Evolutionary conservation across 352 stramenopile species (phyloP).

Genomic region (Pythium rishiriense): DNA sequence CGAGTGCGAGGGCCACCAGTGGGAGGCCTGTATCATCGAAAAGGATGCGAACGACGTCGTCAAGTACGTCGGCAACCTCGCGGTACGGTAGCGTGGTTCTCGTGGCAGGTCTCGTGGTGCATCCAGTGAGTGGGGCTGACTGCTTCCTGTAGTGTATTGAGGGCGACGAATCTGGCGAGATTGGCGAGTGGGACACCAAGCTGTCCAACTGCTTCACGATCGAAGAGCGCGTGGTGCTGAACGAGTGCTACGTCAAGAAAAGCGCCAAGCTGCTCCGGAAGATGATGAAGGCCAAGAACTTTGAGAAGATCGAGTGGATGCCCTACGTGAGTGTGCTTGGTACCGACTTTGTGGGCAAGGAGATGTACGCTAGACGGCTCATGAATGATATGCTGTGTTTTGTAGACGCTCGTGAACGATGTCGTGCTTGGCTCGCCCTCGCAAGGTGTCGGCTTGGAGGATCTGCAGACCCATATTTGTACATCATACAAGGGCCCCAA

Average conservation of each 20-base stretch:
- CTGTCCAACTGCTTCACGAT: slow-evolving; percentile 68
- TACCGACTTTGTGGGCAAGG: too few relatives aligned
- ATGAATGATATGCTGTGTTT: not conserved
- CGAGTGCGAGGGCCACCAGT: slow-evolving; percentile 78
- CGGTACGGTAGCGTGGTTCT: slow-evolving; percentile 38
- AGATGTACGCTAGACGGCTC: too few relatives aligned
- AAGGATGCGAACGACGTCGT: slow-evolving; percentile 70
- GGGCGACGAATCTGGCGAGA: slow-evolving; percentile 64
- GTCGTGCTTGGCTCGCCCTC: slow-evolving; percentile 58
- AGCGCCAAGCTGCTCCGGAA: slow-evolving; percentile 55
- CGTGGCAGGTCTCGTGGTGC: too few relatives aligned
- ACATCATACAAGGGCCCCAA: slow-evolving; percentile 64
- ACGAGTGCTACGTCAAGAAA: slow-evolving; percentile 62
- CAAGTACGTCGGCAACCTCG: slow-evolving; percentile 76
- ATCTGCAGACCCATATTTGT: slow-evolving; percentile 63
- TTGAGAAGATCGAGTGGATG: slow-evolving; percentile 62
- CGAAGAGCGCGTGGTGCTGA: slow-evolving; percentile 50
- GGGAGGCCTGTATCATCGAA: slow-evolving; percentile 71
- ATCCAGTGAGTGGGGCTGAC: not conserved
- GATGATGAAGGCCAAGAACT: slow-evolving; percentile 64
- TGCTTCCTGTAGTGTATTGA: slow-evolving; percentile 59
- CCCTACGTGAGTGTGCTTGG: slow-evolving; percentile 53
- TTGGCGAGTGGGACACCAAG: slow-evolving; percentile 74
- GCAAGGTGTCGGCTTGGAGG: slow-evolving; percentile 56
- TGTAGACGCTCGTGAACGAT: slow-evolving; percentile 61